Evolutionary conservation across 1,139 yeast genomes (phyloP).

Genomic region (Kluyveromyces marxianus): DNA sequence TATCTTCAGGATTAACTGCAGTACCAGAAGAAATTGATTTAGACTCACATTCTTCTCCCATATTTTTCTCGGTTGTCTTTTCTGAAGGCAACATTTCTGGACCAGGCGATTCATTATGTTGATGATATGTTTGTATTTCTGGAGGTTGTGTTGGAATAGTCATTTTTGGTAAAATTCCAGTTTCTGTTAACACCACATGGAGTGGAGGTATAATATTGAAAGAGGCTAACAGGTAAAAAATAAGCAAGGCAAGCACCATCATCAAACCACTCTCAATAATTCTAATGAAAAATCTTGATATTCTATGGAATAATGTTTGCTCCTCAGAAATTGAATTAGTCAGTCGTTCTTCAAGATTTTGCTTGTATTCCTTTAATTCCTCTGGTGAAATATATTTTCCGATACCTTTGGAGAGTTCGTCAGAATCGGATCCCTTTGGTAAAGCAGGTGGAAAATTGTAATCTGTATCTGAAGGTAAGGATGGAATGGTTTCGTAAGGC

Average conservation of each 20-base stretch:
- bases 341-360: constrained; percentile 20
- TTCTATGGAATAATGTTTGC: constrained; percentile 11
- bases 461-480: not conserved
- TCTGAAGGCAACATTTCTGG: too few species aligned
- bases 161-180: constrained; percentile 23
- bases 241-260: constrained; percentile 32
- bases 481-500: not conserved
- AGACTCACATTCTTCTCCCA: not conserved
- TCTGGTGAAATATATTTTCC: constrained; percentile 22
- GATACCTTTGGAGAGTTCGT: constrained; percentile 9
- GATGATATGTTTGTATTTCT: constrained; percentile 11
- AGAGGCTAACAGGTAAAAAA: constrained; percentile 33
- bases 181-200: constrained; percentile 26
- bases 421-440: constrained; percentile 6
- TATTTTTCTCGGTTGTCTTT: not conserved
- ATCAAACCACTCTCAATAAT: constrained; percentile 46
- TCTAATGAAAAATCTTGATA: constrained; percentile 35
- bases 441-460: not conserved
- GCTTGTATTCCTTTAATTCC: constrained; percentile 20
- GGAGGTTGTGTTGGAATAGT: constrained; percentile 8
- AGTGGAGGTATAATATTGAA: constrained; percentile 37
- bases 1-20: constrained; percentile 5
- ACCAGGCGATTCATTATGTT: not conserved
- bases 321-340: constrained; percentile 16
- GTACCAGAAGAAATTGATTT: constrained; percentile 1